phyloP scores from a whole-genome alignment of 1,139 yeast genomes.

The Sporopachydermia cereana region DNA sequence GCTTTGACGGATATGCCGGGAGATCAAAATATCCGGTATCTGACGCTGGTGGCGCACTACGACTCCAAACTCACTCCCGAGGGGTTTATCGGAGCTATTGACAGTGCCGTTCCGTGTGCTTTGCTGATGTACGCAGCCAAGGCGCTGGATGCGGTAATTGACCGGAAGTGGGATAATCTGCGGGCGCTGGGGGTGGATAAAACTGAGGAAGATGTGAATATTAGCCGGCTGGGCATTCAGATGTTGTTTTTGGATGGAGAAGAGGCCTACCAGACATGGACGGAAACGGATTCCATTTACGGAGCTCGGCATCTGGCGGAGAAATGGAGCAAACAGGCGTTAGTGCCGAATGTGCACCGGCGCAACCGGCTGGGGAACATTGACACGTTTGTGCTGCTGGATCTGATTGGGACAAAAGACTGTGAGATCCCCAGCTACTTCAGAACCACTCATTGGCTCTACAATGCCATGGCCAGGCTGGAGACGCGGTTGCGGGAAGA shows the following conservation, averaged over 20 bases:
- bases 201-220: constrained; percentile 8
- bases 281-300: constrained; percentile 38
- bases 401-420: constrained; percentile 33
- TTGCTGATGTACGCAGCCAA: constrained; percentile 34
- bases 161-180: constrained; percentile 16
- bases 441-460: constrained; percentile 29
- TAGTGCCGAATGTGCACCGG: constrained; percentile 12
- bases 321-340: constrained; percentile 23
- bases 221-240: constrained; percentile 27
- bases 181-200: constrained; percentile 13
- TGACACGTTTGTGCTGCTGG: constrained; percentile 36
- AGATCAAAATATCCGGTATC: constrained; percentile 21
- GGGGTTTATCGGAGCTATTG: constrained; percentile 51
- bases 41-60: constrained; percentile 42
- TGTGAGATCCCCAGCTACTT: constrained; percentile 35
- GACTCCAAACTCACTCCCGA: constrained; percentile 37
- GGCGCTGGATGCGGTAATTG: constrained; percentile 21
- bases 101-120: constrained; percentile 47
- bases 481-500: constrained; percentile 17
- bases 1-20: constrained; percentile 11
- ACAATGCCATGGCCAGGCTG: constrained; percentile 24
- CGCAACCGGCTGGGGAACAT: constrained; percentile 21
- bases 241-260: constrained; percentile 48
- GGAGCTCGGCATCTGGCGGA: constrained; percentile 41
- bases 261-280: constrained; percentile 42